Evolutionary conservation across 306 rosid species (phyloP).

Genomic region (Acacia acuminata): DNA sequence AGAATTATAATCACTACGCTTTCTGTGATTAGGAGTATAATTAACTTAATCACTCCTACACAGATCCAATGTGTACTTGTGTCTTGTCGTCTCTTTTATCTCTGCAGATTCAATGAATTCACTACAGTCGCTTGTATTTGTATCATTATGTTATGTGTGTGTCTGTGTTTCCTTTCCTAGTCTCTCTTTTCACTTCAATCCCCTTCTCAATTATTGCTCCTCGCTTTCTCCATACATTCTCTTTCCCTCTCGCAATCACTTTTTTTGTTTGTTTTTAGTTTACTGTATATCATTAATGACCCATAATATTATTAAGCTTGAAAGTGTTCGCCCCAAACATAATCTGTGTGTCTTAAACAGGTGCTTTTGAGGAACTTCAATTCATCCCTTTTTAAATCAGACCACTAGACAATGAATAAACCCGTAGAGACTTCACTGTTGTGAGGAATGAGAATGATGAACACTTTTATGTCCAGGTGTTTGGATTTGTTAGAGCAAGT

Average conservation of each 20-base stretch:
- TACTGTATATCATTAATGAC: background rate
- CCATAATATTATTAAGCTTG: background rate
- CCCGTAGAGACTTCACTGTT: background rate
- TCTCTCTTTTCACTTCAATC: conserved; percentile 26
- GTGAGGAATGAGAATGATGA: background rate
- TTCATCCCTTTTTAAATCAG: background rate
- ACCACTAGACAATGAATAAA: too few relatives aligned
- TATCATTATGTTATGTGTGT: background rate
- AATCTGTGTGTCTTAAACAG: background rate
- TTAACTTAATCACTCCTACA: conserved; percentile 31
- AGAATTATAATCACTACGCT: background rate
- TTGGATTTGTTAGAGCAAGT: too few relatives aligned
- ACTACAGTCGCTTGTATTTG: conserved; percentile 10
- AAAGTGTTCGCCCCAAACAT: background rate
- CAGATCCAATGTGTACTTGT: conserved; percentile 32
- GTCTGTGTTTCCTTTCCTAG: background rate
- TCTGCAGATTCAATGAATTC: conserved; percentile 16
- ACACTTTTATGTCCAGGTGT: background rate
- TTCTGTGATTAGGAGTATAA: conserved; percentile 9
- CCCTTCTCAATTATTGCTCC: background rate
- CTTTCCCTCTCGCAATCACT: background rate
- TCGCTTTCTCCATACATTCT: background rate
- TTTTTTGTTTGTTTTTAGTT: background rate
- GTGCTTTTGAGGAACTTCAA: background rate
- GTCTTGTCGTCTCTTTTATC: background rate